Evolutionary conservation across 495 filamentous ascomycete genomes (phyloP).

Genomic region (Xylaria scruposa): DNA sequence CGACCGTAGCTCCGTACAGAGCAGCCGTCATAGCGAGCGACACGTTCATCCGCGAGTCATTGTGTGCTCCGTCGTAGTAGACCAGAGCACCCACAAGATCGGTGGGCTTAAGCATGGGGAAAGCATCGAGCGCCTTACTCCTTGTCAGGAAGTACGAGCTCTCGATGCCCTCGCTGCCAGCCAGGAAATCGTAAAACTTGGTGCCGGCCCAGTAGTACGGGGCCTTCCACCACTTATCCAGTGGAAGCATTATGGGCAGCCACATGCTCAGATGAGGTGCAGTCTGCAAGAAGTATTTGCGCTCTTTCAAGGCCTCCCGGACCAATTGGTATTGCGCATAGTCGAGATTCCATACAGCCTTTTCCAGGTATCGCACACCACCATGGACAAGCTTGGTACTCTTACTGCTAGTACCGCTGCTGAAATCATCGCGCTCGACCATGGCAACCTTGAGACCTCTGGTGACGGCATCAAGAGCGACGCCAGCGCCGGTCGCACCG

Average conservation of each 20-base stretch:
- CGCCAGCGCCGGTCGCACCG: conserved; percentile 90
- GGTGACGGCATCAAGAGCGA: conserved; percentile 92
- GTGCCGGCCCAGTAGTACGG: conserved; percentile 98
- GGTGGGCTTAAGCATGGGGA: conserved; percentile 94
- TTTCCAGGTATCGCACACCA: conserved; percentile 94
- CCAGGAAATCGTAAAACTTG: conserved; percentile 93
- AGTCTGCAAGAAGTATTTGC: conserved; percentile 94
- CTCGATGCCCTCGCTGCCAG: conserved; percentile 95
- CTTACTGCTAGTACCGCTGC: conserved; percentile 91
- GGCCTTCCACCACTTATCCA: conserved; percentile 96
- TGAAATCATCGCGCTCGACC: conserved; percentile 96
- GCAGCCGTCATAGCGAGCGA: conserved; percentile 95
- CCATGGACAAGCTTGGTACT: conserved; percentile 98
- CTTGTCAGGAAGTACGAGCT: conserved; percentile 95
- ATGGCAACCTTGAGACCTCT: conserved; percentile 91
- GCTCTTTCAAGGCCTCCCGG: conserved; percentile 92
- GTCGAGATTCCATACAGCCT: conserved; percentile 95
- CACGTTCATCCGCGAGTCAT: conserved; percentile 98
- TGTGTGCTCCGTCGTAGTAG: conserved; percentile 98
- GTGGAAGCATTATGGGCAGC: conserved; percentile 97
- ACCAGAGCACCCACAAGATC: conserved; percentile 89
- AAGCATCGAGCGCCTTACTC: conserved; percentile 92
- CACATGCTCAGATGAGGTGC: conserved; percentile 93
- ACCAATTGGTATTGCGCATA: conserved; percentile 95
- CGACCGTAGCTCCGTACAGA: conserved; percentile 88